Percentiles rank a stretch among this genome's conserved stretches.
Conservation (phyloP, 768 basidiomycete genomes). For the Hygrocybe punicea region DNA sequence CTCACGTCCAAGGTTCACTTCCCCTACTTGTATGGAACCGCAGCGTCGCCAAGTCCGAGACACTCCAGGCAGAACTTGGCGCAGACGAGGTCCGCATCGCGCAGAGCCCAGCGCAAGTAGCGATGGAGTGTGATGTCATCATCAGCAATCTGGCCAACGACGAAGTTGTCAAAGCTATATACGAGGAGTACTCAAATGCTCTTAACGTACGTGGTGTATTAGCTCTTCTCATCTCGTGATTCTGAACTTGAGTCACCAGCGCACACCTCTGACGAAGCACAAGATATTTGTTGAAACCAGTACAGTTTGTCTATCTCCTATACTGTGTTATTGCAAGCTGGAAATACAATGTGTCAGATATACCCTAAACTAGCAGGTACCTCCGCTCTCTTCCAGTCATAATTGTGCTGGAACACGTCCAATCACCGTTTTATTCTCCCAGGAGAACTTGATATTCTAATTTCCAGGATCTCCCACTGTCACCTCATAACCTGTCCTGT, state of each 20-base stretch:
- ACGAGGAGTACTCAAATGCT: conserved; percentile 54
- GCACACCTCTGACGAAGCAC: conserved; percentile 41
- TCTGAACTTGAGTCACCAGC: conserved; percentile 26
- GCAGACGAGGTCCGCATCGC: conserved; percentile 54
- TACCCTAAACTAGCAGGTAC: conserved; percentile 53
- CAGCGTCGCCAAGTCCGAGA: conserved; percentile 56
- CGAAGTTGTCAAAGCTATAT: conserved; percentile 61
- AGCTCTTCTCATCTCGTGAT: background rate
- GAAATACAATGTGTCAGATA: conserved; percentile 35
- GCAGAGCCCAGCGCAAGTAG: conserved; percentile 55
- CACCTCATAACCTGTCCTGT: conserved; percentile 75
- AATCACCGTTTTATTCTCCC: background rate
- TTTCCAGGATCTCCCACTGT: conserved; percentile 55
- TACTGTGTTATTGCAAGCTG: background rate
- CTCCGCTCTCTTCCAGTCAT: background rate
- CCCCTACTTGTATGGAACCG: conserved; percentile 78
- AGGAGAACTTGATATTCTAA: conserved; percentile 68
- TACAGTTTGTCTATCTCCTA: conserved; percentile 50
- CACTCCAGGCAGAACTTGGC: conserved; percentile 55
- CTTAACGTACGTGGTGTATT: conserved; percentile 45
- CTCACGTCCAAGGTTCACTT: conserved; percentile 36
- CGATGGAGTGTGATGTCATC: conserved; percentile 66
- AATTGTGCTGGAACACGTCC: background rate
- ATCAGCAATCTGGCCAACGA: conserved; percentile 74
- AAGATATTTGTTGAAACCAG: conserved; percentile 86